A percentile compares a stretch with the other conserved stretches of the same genome.
Evolutionary conservation across 345 rosid genomes (phyloP).

Genomic region (Odontarrhena argentea): DNA sequence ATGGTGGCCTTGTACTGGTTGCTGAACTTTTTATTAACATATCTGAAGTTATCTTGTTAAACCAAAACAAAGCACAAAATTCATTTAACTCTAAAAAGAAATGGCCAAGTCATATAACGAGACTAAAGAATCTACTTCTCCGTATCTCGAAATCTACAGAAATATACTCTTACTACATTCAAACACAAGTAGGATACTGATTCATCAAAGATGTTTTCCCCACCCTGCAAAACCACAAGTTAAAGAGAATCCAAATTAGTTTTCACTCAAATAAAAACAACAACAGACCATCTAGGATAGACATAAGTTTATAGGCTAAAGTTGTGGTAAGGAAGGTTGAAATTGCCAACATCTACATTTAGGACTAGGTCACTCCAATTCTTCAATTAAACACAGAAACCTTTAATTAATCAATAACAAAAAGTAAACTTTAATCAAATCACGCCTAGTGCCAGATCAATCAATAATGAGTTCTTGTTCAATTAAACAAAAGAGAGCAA

Average conservation of each 20-base stretch:
- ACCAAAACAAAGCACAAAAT: slow-evolving; percentile 26
- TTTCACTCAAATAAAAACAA: neutral
- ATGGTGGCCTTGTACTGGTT: slow-evolving; percentile 95
- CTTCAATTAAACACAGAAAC: slow-evolving; percentile 9
- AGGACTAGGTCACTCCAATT: slow-evolving; percentile 8
- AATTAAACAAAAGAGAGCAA: neutral
- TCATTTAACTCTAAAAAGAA: neutral
- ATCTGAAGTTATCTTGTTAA: slow-evolving; percentile 53
- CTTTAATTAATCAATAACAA: slow-evolving; percentile 13
- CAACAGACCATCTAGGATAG: neutral
- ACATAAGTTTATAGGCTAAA: neutral
- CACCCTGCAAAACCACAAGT: slow-evolving; percentile 60
- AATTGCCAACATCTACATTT: neutral
- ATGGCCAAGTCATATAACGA: neutral
- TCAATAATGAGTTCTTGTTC: neutral
- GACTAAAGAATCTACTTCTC: slow-evolving; percentile 14
- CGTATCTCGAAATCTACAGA: neutral
- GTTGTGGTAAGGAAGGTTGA: neutral
- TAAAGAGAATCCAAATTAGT: slow-evolving; percentile 11
- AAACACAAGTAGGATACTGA: slow-evolving; percentile 62
- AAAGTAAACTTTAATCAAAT: neutral
- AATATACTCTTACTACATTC: slow-evolving; percentile 10
- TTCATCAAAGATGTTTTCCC: slow-evolving; percentile 98
- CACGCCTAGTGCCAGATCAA: slow-evolving; percentile 15
- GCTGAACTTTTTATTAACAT: slow-evolving; percentile 91